A percentile compares a stretch with the other conserved stretches of the same genome.
Evolutionary conservation across 306 rosid genomes (phyloP).

Genomic region (Pachyrhizus erosus): DNA sequence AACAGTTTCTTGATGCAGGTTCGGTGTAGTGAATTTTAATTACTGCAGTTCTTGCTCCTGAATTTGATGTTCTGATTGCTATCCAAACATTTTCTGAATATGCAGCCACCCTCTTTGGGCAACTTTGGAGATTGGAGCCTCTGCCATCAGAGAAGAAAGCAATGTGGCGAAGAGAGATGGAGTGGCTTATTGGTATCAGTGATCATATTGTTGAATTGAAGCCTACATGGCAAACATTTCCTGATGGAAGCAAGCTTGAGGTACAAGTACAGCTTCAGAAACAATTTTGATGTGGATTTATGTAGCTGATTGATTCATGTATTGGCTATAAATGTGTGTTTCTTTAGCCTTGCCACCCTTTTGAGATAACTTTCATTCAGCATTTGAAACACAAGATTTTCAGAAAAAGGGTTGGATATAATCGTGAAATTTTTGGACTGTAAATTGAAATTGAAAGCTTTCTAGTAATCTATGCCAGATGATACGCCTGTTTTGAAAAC

Average conservation of each 20-base stretch:
- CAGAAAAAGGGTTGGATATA: neutral
- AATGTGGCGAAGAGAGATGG: slow-evolving; percentile 92
- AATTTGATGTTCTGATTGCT: slow-evolving; percentile 6
- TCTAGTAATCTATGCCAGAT: neutral
- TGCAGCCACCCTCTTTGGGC: slow-evolving; percentile 80
- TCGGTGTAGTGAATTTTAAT: slow-evolving; percentile 1
- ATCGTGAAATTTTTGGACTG: neutral
- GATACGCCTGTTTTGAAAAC: neutral
- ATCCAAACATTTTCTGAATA: neutral
- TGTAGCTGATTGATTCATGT: neutral
- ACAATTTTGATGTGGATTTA: neutral
- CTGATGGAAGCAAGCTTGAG: slow-evolving; percentile 86
- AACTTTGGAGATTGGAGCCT: slow-evolving; percentile 88
- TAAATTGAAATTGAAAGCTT: neutral
- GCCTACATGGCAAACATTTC: slow-evolving; percentile 83
- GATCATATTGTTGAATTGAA: slow-evolving; percentile 79
- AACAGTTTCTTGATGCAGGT: neutral
- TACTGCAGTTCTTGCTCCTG: neutral
- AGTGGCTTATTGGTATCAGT: slow-evolving; percentile 79
- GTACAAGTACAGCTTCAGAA: slow-evolving; percentile 49
- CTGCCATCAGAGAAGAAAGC: slow-evolving; percentile 60
- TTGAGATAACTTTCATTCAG: neutral
- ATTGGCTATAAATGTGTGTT: neutral
- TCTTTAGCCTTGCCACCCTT: neutral
- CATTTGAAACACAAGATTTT: neutral